phyloP scores from a whole-genome alignment of 2,329 filamentous ascomycete genomes.

The Xylariaceae sp. region DNA sequence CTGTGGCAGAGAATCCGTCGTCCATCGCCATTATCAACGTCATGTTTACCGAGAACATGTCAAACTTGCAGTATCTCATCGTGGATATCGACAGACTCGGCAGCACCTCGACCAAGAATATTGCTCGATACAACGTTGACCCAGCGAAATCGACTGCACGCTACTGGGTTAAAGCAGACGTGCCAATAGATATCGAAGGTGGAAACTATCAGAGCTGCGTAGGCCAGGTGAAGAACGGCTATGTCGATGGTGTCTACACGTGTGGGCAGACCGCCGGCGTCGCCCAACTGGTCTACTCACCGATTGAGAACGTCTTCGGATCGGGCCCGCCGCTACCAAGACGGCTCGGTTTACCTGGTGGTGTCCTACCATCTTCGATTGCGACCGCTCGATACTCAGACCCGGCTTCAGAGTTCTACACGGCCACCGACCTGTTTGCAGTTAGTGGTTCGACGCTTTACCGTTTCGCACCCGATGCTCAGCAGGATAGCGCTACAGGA shows the following conservation, averaged over 20 bases:
- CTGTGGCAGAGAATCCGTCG: not conserved
- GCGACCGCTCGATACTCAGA: slow-evolving; percentile 3
- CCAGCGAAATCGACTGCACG: slow-evolving; percentile 5
- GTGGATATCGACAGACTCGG: not conserved
- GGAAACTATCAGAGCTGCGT: slow-evolving; percentile 7
- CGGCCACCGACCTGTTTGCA: slow-evolving; percentile 4
- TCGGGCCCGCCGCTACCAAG: slow-evolving; percentile 2
- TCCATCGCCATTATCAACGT: not conserved
- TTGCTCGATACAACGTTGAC: slow-evolving; percentile 3
- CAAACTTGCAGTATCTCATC: not conserved
- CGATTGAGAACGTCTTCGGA: slow-evolving; percentile 2
- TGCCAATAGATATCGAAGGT: slow-evolving; percentile 3
- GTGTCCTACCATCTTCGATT: slow-evolving; percentile 1
- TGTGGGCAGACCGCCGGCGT: not conserved
- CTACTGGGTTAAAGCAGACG: slow-evolving; percentile 1
- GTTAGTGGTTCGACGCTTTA: slow-evolving; percentile 5
- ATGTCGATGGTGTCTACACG: slow-evolving; percentile 4
- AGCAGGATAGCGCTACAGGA: not conserved
- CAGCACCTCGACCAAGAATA: not conserved
- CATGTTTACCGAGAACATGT: slow-evolving; percentile 5
- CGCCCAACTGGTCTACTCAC: slow-evolving; percentile 1
- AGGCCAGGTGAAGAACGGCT: not conserved
- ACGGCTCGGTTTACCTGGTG: not conserved
- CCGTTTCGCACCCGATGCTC: not conserved
- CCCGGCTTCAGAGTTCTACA: not conserved